A percentile compares a stretch with the other conserved stretches of the same genome.
phyloP scores from a whole-genome alignment of 2,329 filamentous ascomycete species.

The Diaporthe vaccinii region DNA sequence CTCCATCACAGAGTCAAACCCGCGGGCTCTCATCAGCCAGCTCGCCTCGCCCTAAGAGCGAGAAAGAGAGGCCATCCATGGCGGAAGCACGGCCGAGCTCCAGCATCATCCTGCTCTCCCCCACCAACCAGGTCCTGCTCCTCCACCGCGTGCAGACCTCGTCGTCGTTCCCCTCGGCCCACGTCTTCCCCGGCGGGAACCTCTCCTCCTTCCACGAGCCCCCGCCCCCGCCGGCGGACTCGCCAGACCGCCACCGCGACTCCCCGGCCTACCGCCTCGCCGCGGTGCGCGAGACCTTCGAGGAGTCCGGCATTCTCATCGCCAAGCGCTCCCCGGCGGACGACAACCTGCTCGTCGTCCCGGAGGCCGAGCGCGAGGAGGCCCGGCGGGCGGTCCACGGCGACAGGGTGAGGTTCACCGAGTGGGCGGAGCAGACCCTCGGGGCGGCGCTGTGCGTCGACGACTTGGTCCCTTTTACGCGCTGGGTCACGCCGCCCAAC shows the following conservation, averaged over 20 bases:
- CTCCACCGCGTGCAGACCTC: constrained; percentile 88
- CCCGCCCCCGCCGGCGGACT: constrained; percentile 58
- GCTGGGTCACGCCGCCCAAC: constrained; percentile 87
- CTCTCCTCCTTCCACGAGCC: constrained; percentile 85
- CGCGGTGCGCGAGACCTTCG: constrained; percentile 92
- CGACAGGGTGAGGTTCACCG: constrained; percentile 73
- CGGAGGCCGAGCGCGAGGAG: constrained; percentile 69
- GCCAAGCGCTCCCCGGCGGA: constrained; percentile 59
- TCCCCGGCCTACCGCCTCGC: constrained; percentile 81
- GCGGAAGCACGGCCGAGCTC: constrained; percentile 37
- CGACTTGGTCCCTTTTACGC: constrained; percentile 83
- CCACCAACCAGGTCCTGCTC: constrained; percentile 87
- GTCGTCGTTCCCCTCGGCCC: constrained; percentile 87
- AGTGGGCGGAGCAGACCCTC: constrained; percentile 67
- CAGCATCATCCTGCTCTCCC: constrained; percentile 88
- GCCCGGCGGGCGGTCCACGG: constrained; percentile 79
- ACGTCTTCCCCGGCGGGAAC: constrained; percentile 95
- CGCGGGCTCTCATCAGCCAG: constrained; percentile 7
- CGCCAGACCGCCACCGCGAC: constrained; percentile 75
- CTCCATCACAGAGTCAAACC: neutral
- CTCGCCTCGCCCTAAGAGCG: neutral
- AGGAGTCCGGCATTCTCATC: constrained; percentile 91
- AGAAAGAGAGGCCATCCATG: neutral
- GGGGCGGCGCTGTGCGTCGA: constrained; percentile 55
- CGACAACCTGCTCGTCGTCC: constrained; percentile 72